A percentile compares a stretch with the other conserved stretches of the same genome.
Conservation (phyloP, 2,329 filamentous ascomycete species). For the Colletotrichum tropicale region DNA sequence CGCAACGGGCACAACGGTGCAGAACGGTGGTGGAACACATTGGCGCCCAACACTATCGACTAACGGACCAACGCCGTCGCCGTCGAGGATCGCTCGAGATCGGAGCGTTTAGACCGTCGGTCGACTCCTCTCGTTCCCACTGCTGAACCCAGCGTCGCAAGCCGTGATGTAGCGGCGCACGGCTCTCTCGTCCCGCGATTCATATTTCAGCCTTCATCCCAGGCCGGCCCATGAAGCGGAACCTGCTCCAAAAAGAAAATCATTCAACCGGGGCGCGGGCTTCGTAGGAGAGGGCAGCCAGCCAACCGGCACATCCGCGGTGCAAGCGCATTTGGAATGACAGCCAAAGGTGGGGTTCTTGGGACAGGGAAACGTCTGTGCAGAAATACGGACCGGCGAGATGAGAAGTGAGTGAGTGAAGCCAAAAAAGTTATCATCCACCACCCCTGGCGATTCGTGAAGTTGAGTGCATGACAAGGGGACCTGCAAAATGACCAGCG, state of each 20-base stretch:
- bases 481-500: not conserved
- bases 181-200: slow-evolving; percentile 10
- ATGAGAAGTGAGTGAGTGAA: not conserved
- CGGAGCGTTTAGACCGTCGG: not conserved
- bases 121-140: not conserved
- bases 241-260: not conserved
- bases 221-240: not conserved
- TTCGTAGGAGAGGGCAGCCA: not conserved
- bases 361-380: slow-evolving; percentile 1
- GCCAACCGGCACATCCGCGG: slow-evolving; percentile 21
- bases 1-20: not conserved
- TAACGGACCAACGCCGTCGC: not conserved
- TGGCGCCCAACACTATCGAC: not conserved
- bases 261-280: not conserved
- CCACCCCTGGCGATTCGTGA: not conserved
- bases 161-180: not conserved
- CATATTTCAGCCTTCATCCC: slow-evolving; percentile 8
- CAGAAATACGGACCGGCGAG: not conserved
- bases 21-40: not conserved
- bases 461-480: not conserved
- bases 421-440: not conserved
- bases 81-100: not conserved
- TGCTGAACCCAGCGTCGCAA: not conserved
- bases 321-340: slow-evolving; percentile 18
- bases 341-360: not conserved